Base-by-base conservation (phyloP, 371 early-diverging fungal genomes). In the Apophysomyces variabilis region DNA sequence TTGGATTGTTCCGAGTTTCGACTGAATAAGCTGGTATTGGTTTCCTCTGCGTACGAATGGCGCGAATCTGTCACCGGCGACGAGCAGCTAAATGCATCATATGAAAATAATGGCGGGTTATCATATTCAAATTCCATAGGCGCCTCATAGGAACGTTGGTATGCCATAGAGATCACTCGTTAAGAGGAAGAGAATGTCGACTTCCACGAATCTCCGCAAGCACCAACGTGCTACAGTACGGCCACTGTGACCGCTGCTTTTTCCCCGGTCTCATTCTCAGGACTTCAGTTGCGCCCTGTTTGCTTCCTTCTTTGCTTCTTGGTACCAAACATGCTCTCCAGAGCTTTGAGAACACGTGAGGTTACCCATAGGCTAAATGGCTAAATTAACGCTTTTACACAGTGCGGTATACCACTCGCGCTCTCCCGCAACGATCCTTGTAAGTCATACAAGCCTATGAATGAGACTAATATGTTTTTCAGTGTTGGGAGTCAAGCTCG, bases 91-190 rank as follows among this genome's bases (percentile, higher is more conserved):
- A 69, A 69, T 16, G 50, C 57, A 32, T 57, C 64, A 36, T 61
- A 69, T 1, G 65, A 35, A 12, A 62, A 38, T 11, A 57, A 45
- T 8, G 65, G 70, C 14, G 58, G 60, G 63, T 60, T 56, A 26
- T 70, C 61, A 38, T 70, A 70, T 44, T 70, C 70, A 41, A 70
- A 70, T 26, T 70, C 70, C 70, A 70, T 70, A 56, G 70, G 70
- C 4, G 59, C 70, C 39, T 70, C 70, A n/a, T 38, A 32, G n/a
- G 66, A 38, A 5, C 66, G 58, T 18, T 66, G 38, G 45, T 66
- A 67, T 36, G 60, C 38, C 65, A 65, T 69, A 60, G 38, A 59
- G 56, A 18, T 50, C 13, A 41, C 21, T 50, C 8, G 9, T 5
- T 2, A 11, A 50, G 21, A n/a, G 21, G 9, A 7, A n/a, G 21